Conservation (phyloP, 768 basidiomycete genomes). For the Heimioporus sp. region DNA sequence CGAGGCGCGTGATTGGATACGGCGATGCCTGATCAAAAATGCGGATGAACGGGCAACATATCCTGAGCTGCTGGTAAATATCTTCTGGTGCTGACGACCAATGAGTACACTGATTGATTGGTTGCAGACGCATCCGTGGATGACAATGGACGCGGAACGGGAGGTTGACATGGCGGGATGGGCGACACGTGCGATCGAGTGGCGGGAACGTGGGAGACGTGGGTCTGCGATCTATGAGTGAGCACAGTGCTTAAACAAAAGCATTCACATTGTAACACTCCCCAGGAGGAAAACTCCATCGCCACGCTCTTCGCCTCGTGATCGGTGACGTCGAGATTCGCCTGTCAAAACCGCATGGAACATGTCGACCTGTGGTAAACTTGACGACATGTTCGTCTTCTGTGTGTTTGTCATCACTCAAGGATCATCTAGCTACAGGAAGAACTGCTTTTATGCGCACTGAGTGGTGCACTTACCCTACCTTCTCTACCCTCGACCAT, state of each 20-base stretch:
- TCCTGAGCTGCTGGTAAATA: constrained; percentile 68
- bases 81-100: neutral
- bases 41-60: constrained; percentile 82
- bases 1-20: constrained; percentile 80
- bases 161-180: constrained; percentile 85
- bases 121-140: constrained; percentile 72
- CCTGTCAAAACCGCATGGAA: neutral
- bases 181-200: constrained; percentile 57
- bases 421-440: neutral
- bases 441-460: neutral
- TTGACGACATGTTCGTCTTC: neutral
- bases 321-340: constrained; percentile 13
- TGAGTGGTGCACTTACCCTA: neutral
- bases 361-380: neutral
- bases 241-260: constrained; percentile 9
- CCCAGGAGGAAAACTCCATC: constrained; percentile 19
- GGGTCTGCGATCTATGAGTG: constrained; percentile 21
- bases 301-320: constrained; percentile 21
- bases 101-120: neutral
- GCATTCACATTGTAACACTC: constrained; percentile 8
- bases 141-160: constrained; percentile 54
- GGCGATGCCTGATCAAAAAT: constrained; percentile 75
- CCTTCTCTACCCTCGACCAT: neutral
- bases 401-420: neutral
- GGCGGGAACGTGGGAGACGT: constrained; percentile 29